Base-by-base conservation (phyloP, 2,329 filamentous ascomycete species). In the Beauveria australis region DNA sequence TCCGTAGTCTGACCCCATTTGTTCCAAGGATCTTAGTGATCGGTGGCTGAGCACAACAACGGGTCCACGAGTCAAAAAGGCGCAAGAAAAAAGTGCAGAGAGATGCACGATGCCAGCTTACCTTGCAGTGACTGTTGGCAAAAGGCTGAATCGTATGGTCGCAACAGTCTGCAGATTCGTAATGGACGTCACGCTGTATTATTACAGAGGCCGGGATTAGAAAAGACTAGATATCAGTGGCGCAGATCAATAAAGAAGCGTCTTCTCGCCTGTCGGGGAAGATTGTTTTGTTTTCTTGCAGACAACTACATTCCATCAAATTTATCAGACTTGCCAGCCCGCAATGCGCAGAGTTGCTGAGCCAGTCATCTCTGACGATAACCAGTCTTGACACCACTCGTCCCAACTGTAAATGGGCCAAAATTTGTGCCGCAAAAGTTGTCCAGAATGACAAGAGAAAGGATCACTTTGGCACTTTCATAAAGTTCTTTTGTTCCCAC, bases 1-100 rank as follows among this genome's bases (percentile, higher is more conserved):
- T 37, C 14, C 46, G 5, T 33, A 14, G 14, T 37, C 14, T 55
- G 24, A 22, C 53, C 53, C 55, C 55, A 58, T 28, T 58, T 58
- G 41, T 51, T 58, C 44, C 46, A 58, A 51, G 46, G 22, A 53
- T 59, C 56, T 53, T 44, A n/a, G n/a, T 53, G 56, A 59, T 59
- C 56, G 37, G 56, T 28, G 56, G 48, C 56, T 53, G 56, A 59
- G 47, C 43, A 22, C 8, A 43, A 37, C 37, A 3, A 10, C 28
- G 8, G 18, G 18, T 37, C 33, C 33, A 37, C 19, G 19, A 47
- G 44, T 47, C 22, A 14, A 47, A 47, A 26, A 47, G 44, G 10
- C 12, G 12, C 22, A 22, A 24, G 5, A n/a, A 43, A 43, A n/a
- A 54, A 18, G 51, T 16, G 33, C 33, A 37, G 33, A 14, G 5